Base-by-base conservation (phyloP, 441 rosid species). In the Sinapis alba region DNA sequence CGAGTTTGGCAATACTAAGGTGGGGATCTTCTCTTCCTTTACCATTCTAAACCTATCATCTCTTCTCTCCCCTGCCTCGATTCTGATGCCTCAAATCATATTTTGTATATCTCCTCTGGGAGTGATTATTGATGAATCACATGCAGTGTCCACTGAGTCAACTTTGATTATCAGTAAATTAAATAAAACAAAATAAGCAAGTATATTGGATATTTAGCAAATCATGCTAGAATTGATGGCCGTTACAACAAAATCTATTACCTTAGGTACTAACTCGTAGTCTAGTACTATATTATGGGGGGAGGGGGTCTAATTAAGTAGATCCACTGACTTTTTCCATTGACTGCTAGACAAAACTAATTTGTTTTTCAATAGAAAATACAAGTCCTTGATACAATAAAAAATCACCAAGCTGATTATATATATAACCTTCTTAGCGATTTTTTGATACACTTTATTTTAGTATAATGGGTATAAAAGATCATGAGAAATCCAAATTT, bases 1-100 rank as follows among this genome's bases (percentile, higher is more conserved):
- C 65, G 34, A 65, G 47, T 77, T 77, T 77, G 80, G 76, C 76
- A 47, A 77, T 71, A 77, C 68, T 77, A 59, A 71, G 80, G 76
- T 77, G 80, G 80, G 80, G 72, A 71, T 77, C 63, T 71, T 71
- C 71, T 66, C 68, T 65, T 71, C 63, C 76, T 58, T 77, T 71
- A 15, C 80, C 80, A 71, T 50, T 71, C 69, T 77, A 77, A 54
- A 77, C 64, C 80, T 77, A 71, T 77, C 80, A 71, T 77, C 80
- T 58, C 68, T 53, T 45, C 7, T 45, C 53, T 45, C 38, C 76
- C 27, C 62, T 62, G 28, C 54, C 21, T 26, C 45, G 30, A 62
- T 68, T 66, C 68, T 68, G 47, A 65, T 32, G 3, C 9, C 11
- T 32, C 38, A 30, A 30, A 30, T 30, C 34, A 30, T 30, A 30